phyloP scores from a whole-genome alignment of 257 asterid species.

The Ocimum tenuiflorum region DNA sequence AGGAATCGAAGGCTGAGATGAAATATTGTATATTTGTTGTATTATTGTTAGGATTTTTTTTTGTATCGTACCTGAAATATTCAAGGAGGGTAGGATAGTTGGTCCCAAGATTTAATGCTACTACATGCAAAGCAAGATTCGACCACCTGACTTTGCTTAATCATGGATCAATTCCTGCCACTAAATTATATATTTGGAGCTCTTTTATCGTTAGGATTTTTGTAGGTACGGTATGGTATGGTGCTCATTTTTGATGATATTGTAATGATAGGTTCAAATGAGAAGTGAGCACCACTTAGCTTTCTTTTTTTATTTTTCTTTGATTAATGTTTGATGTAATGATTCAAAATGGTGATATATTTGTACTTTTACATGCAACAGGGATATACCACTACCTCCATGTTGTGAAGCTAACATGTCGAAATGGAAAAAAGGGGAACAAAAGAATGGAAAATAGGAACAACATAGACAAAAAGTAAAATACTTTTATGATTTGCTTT shows the following conservation, averaged over 20 bases:
- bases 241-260: slow-evolving; percentile 9
- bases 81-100: too few relatives aligned
- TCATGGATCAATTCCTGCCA: too few relatives aligned
- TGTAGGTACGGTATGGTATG: not conserved
- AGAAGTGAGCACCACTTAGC: slow-evolving; percentile 26
- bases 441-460: not conserved
- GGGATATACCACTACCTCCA: not conserved
- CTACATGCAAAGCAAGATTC: too few relatives aligned
- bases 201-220: not conserved
- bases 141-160: too few relatives aligned
- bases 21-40: too few relatives aligned
- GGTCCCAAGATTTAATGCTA: too few relatives aligned
- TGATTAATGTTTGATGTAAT: slow-evolving; percentile 18
- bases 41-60: too few relatives aligned
- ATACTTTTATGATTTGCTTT: slow-evolving; percentile 13
- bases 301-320: not conserved
- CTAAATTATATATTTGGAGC: too few relatives aligned
- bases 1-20: too few relatives aligned
- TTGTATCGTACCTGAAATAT: too few relatives aligned
- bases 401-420: not conserved
- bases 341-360: slow-evolving; percentile 21
- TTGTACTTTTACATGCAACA: slow-evolving; percentile 25
- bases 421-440: not conserved
- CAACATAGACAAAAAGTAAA: slow-evolving; percentile 8
- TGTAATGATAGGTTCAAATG: slow-evolving; percentile 17